Evolutionary conservation across 257 asterid genomes (phyloP), one percentile per base, ranked within the genome.

Genomic region (Ocimum tenuiflorum): DNA sequence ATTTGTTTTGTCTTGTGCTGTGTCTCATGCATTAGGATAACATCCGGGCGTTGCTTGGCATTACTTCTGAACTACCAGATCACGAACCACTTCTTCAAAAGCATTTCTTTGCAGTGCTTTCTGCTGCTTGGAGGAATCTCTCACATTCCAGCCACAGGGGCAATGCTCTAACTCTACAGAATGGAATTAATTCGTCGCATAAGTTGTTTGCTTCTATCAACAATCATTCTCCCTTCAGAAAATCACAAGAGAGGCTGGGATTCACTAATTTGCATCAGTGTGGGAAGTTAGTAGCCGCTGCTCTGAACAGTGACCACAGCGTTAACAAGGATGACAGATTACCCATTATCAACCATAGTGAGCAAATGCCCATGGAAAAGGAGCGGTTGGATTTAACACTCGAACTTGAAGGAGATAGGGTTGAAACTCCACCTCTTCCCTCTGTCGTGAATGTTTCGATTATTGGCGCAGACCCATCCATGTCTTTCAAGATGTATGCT

Each of bases 71-170:
- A 76, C 67, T 77, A 48, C 84, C 91, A 62, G 97, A 90, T 81
- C 78, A 78, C 54, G 99, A 90, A 63, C 87, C 83, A 12, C 95
- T 88, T 65, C 74, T 88, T 77, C 96, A 85, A 65, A 85, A 76
- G 55, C 99, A 94, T 78, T 88, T 88, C 81, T 79, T 83, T 72
- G 82, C 88, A 63, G 72, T 86, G 73, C 83, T 90, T 68, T 88
- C 95, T 73, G 81, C 91, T 45, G 75, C 80, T 60, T 87, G 95
- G 97, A 88, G 80, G 73, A 77, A 70, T 66, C 65, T 63, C 38
- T 77, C 82, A 35, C 62, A 51, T 61, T 65, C 74, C 72, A 73
- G 58, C 65, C 75, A 56, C 47, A 73, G 63, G 58, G 76, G 70
- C 48, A 63, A 39, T 6, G 60, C 54, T 51, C 74, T 58, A 27